Percentiles rank a stretch among this genome's conserved stretches.
phyloP scores from a whole-genome alignment of 1,284 basidiomycete species.

The Rhodotorula sp. region DNA sequence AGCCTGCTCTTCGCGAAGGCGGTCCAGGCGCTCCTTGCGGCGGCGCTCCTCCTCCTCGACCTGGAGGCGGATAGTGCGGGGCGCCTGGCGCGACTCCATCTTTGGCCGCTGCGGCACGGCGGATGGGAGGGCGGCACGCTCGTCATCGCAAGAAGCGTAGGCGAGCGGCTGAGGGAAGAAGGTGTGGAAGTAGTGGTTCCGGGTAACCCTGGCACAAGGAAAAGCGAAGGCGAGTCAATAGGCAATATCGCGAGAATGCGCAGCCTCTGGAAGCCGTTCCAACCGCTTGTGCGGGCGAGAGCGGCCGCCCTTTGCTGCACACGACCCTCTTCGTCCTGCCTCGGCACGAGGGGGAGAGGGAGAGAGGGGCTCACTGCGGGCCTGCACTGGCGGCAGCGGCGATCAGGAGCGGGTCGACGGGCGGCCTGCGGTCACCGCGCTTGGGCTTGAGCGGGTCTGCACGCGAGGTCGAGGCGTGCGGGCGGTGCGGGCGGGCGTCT shows the following conservation, averaged over 20 bases:
- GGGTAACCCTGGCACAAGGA: slow-evolving; percentile 40
- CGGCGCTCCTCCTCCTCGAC: slow-evolving; percentile 29
- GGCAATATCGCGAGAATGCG: background rate
- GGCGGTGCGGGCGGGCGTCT: background rate
- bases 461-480: background rate
- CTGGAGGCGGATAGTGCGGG: slow-evolving; percentile 22
- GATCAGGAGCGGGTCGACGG: slow-evolving; percentile 46
- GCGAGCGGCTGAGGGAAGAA: slow-evolving; percentile 43
- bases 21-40: slow-evolving; percentile 8
- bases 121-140: background rate
- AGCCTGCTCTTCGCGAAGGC: background rate
- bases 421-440: slow-evolving; percentile 35
- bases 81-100: slow-evolving; percentile 36
- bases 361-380: slow-evolving; percentile 41
- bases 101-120: slow-evolving; percentile 21
- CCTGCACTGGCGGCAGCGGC: slow-evolving; percentile 45
- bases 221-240: background rate
- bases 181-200: slow-evolving; percentile 49
- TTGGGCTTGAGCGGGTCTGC: background rate
- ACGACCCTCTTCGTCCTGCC: background rate
- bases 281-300: background rate
- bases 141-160: slow-evolving; percentile 41
- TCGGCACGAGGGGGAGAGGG: background rate
- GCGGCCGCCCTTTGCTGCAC: background rate
- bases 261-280: background rate